A percentile compares a stretch with the other conserved stretches of the same genome.
These are phyloP conservation scores for Coemansia sp. DNA, from an alignment of 192 early-diverging fungal genomes.

Conservation along the genomic window DNA sequence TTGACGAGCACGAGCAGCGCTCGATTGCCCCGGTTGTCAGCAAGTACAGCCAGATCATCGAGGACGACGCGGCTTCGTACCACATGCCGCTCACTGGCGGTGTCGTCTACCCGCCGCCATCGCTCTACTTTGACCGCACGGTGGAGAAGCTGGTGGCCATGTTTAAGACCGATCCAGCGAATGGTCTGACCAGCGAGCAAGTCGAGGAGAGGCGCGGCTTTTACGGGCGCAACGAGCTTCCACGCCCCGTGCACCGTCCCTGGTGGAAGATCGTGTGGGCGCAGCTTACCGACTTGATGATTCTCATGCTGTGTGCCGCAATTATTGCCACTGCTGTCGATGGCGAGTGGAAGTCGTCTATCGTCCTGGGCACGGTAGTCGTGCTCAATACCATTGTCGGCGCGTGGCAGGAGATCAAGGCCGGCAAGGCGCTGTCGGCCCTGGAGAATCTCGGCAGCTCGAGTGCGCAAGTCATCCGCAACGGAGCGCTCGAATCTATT, in stretches of 20 bases:
- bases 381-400: constrained; percentile 92
- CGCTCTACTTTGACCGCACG: constrained; percentile 94
- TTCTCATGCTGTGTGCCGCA: constrained; percentile 82
- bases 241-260: constrained; percentile 75
- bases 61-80: constrained; percentile 50
- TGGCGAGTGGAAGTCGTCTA: constrained; percentile 80
- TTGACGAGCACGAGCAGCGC: constrained; percentile 78
- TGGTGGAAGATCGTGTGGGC: constrained; percentile 78
- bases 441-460: constrained; percentile 83
- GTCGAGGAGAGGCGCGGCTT: constrained; percentile 68
- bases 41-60: constrained; percentile 59
- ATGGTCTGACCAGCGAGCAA: constrained; percentile 64
- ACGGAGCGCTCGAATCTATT: constrained; percentile 74
- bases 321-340: constrained; percentile 82
- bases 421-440: constrained; percentile 91
- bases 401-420: constrained; percentile 94
- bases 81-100: constrained; percentile 57
- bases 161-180: constrained; percentile 70
- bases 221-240: constrained; percentile 88
- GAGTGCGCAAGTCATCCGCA: constrained; percentile 76
- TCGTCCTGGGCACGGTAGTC: constrained; percentile 81
- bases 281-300: constrained; percentile 96
- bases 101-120: constrained; percentile 57
- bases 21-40: constrained; percentile 74
- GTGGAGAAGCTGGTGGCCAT: constrained; percentile 83